phyloP scores from a whole-genome alignment of 129 eudicot species.

The Flaveria robusta region DNA sequence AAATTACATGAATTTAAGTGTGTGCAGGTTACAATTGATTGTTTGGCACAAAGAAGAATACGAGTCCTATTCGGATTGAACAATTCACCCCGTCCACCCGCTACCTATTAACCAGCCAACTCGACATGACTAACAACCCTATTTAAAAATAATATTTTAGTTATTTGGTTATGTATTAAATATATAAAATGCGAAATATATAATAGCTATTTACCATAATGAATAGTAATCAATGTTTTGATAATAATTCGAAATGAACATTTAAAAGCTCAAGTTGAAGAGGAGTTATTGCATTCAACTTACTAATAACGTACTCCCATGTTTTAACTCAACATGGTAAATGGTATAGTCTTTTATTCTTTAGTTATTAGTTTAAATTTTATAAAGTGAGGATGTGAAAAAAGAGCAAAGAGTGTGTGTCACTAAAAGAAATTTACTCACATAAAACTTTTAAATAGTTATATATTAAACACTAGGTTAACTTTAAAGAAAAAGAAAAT shows the following conservation, averaged over 20 bases:
- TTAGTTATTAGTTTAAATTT: too few species aligned
- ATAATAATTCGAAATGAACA: background rate
- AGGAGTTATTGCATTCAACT: background rate
- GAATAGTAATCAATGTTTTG: background rate
- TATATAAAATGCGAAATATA: background rate
- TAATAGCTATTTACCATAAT: background rate
- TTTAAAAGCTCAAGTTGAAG: background rate
- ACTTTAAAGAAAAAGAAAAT: background rate
- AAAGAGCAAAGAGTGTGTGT: too few species aligned
- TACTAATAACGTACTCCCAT: background rate
- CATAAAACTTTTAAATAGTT: background rate
- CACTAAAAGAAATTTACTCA: background rate
- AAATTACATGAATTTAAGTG: too few species aligned
- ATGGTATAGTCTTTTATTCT: too few species aligned
- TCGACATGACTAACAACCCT: too few species aligned
- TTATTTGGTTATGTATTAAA: background rate
- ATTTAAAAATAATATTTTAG: background rate
- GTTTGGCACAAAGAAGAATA: too few species aligned
- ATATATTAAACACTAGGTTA: background rate
- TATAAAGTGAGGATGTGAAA: too few species aligned
- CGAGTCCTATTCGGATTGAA: too few species aligned
- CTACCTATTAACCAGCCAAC: too few species aligned
- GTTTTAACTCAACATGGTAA: too few species aligned
- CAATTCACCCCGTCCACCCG: too few species aligned
- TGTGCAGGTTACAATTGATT: too few species aligned